Evolutionary conservation across 83 land plant genomes (phyloP).

Genomic region (Picea abies): DNA sequence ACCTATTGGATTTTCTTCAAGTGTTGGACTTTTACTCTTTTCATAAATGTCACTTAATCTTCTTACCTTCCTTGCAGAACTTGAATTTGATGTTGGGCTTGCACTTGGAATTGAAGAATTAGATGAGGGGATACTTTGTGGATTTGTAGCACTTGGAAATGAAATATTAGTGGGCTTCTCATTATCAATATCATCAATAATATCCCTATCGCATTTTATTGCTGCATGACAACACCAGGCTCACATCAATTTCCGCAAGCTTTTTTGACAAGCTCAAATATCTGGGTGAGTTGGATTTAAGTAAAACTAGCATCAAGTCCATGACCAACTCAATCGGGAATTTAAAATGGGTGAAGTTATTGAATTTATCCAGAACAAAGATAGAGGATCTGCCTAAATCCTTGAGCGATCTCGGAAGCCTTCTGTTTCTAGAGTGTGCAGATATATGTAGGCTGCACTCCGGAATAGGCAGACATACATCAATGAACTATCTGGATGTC

Average conservation of each 20-base stretch:
- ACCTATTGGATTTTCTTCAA: too few relatives aligned
- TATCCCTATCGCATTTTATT: background rate
- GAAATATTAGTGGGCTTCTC: too few relatives aligned
- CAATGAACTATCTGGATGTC: background rate
- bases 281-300: background rate
- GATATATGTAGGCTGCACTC: background rate
- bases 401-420: background rate
- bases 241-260: background rate
- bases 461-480: background rate
- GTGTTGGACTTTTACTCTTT: too few relatives aligned
- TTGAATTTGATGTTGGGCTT: too few relatives aligned
- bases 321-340: background rate
- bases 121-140: too few relatives aligned
- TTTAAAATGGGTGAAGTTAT: background rate
- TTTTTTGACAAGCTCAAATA: too few relatives aligned
- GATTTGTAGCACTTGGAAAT: too few relatives aligned
- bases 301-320: background rate
- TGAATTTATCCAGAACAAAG: background rate
- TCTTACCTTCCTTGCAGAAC: too few relatives aligned
- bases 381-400: background rate
- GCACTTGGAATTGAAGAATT: too few relatives aligned
- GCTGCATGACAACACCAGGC: background rate
- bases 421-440: background rate
- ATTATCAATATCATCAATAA: too few relatives aligned
- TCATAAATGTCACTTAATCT: too few relatives aligned